Evolutionary conservation across 495 filamentous ascomycete genomes (phyloP).

Genomic region (Opeltia flavorubescens): DNA sequence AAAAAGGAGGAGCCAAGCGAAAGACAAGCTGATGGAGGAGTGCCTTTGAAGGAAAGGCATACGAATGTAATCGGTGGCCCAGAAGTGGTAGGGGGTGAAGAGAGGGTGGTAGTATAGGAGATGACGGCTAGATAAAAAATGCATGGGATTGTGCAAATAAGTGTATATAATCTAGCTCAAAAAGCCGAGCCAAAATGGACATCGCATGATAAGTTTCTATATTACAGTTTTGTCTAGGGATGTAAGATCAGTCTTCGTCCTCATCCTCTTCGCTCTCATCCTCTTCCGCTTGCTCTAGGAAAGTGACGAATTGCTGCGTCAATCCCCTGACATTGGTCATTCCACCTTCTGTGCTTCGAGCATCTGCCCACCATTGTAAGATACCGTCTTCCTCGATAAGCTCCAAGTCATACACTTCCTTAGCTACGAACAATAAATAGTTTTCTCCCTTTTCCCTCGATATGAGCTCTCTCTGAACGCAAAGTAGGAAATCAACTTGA

Average conservation of each 20-base stretch:
- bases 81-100: neutral
- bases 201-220: neutral
- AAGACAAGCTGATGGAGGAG: conserved; percentile 6
- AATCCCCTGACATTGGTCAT: conserved; percentile 58
- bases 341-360: conserved; percentile 43
- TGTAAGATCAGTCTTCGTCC: conserved; percentile 12
- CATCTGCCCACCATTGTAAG: conserved; percentile 75
- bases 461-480: conserved; percentile 65
- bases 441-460: conserved; percentile 44
- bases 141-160: too few species aligned
- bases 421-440: conserved; percentile 58
- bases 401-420: conserved; percentile 72
- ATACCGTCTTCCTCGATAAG: conserved; percentile 82
- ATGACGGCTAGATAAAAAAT: too few species aligned
- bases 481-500: conserved; percentile 73
- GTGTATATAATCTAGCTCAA: neutral
- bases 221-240: neutral
- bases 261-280: conserved; percentile 38
- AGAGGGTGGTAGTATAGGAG: neutral
- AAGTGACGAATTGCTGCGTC: conserved; percentile 70
- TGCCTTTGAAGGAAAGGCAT: conserved; percentile 6
- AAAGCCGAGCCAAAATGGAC: too few species aligned
- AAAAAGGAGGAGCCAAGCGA: conserved; percentile 10
- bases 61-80: neutral
- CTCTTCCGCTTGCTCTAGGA: conserved; percentile 68